A percentile compares a stretch with the other conserved stretches of the same genome.
phyloP scores from a whole-genome alignment of 2,329 filamentous ascomycete species.

The Venturia pyrina region DNA sequence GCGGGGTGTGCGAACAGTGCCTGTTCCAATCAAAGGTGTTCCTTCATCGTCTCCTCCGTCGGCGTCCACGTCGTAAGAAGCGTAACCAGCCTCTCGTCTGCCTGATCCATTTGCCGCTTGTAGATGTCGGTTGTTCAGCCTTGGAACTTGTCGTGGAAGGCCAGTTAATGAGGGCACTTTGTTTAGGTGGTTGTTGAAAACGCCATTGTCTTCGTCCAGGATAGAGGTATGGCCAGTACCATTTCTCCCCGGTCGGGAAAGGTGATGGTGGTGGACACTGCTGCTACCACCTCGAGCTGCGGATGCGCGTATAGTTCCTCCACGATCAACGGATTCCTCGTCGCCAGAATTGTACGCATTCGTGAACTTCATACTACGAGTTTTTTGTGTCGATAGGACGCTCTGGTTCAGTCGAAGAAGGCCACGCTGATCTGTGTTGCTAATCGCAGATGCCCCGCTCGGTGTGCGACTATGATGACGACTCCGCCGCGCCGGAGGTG shows the following conservation, averaged over 20 bases:
- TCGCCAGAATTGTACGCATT: slow-evolving; percentile 54
- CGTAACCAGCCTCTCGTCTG: slow-evolving; percentile 48
- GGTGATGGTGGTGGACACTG: slow-evolving; percentile 64
- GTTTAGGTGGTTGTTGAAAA: slow-evolving; percentile 53
- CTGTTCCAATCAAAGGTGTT: slow-evolving; percentile 64
- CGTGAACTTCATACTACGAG: slow-evolving; percentile 90
- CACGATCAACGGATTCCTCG: slow-evolving; percentile 26
- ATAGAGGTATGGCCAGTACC: slow-evolving; percentile 64
- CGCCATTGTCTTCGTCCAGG: slow-evolving; percentile 48
- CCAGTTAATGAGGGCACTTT: slow-evolving; percentile 50
- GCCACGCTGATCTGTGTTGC: slow-evolving; percentile 47
- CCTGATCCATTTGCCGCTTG: slow-evolving; percentile 21
- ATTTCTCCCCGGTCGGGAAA: slow-evolving; percentile 65
- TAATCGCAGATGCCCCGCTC: slow-evolving; percentile 73
- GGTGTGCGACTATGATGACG: slow-evolving; percentile 90
- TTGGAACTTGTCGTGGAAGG: slow-evolving; percentile 14
- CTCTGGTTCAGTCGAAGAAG: slow-evolving; percentile 25
- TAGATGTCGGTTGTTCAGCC: slow-evolving; percentile 5
- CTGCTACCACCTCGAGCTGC: slow-evolving; percentile 26
- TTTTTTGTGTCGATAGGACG: slow-evolving; percentile 59
- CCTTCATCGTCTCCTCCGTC: slow-evolving; percentile 76
- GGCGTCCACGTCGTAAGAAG: slow-evolving; percentile 73
- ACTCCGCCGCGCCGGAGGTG: slow-evolving; percentile 44
- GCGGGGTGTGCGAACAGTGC: slow-evolving; percentile 44
- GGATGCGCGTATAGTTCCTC: slow-evolving; percentile 29